Evolutionary conservation across 2,329 filamentous ascomycete species (phyloP).

Genomic region (Curvularia eragrostidis): DNA sequence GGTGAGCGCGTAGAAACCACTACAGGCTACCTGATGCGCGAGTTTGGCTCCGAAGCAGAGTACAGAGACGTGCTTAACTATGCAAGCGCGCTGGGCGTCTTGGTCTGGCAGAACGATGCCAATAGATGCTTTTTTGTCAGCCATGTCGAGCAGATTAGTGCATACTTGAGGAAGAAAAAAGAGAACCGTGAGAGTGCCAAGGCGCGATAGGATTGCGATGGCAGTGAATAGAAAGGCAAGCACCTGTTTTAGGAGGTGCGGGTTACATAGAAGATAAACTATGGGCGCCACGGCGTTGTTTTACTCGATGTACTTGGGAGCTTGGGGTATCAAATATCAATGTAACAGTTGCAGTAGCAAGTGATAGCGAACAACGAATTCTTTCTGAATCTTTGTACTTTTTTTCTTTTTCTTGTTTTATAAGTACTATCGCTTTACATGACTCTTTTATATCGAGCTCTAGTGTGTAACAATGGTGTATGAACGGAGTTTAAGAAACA

Average conservation of each 20-base stretch:
- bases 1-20: slow-evolving; percentile 90
- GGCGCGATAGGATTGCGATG: neutral
- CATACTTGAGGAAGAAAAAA: slow-evolving; percentile 70
- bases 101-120: slow-evolving; percentile 83
- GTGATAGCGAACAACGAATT: neutral
- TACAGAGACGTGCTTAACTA: slow-evolving; percentile 75
- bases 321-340: neutral
- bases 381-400: neutral
- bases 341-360: neutral
- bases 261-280: neutral
- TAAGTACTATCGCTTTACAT: neutral
- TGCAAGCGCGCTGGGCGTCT: slow-evolving; percentile 87
- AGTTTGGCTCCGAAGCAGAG: slow-evolving; percentile 76
- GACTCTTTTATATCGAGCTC: neutral
- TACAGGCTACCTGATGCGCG: slow-evolving; percentile 84
- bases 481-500: neutral
- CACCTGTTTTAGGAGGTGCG: neutral
- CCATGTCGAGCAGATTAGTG: slow-evolving; percentile 84
- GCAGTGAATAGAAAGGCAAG: neutral
- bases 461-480: neutral
- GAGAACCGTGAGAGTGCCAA: slow-evolving; percentile 20
- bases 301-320: neutral
- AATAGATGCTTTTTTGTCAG: slow-evolving; percentile 90
- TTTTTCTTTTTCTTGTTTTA: neutral
- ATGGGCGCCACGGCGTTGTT: neutral